phyloP scores from a whole-genome alignment of 805 yeast species.

The Candida xyloterini region DNA sequence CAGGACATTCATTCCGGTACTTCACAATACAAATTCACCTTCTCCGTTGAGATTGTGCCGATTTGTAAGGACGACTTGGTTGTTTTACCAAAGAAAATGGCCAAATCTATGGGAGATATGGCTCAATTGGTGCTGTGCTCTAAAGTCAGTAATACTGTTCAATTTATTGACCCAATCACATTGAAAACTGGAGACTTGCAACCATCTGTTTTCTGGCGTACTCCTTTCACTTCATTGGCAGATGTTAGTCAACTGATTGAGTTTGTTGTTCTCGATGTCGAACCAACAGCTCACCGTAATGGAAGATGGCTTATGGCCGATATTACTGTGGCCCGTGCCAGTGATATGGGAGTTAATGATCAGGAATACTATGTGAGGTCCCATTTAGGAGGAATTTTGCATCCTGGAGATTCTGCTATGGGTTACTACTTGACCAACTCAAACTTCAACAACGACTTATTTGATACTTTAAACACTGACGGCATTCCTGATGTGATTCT shows the following conservation, averaged over 20 bases:
- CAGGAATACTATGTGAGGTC: constrained; percentile 79
- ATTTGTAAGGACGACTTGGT: constrained; percentile 96
- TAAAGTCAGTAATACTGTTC: constrained; percentile 76
- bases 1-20: constrained; percentile 90
- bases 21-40: constrained; percentile 85
- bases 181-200: constrained; percentile 74
- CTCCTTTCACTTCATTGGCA: constrained; percentile 73
- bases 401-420: constrained; percentile 93
- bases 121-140: constrained; percentile 81
- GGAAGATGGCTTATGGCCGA: constrained; percentile 87
- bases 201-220: constrained; percentile 74
- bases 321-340: constrained; percentile 82
- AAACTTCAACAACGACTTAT: constrained; percentile 83
- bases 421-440: constrained; percentile 86
- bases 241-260: constrained; percentile 77
- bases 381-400: constrained; percentile 90
- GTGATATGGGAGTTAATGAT: constrained; percentile 86
- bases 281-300: constrained; percentile 75
- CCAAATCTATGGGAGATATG: constrained; percentile 78
- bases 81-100: constrained; percentile 83
- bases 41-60: constrained; percentile 91
- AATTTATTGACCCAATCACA: constrained; percentile 82
- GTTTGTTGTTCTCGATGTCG: constrained; percentile 89
- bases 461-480: constrained; percentile 64
- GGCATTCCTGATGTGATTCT: constrained; percentile 81